phyloP scores from a whole-genome alignment of 2,329 filamentous ascomycete genomes.

The Curvularia eragrostidis region DNA sequence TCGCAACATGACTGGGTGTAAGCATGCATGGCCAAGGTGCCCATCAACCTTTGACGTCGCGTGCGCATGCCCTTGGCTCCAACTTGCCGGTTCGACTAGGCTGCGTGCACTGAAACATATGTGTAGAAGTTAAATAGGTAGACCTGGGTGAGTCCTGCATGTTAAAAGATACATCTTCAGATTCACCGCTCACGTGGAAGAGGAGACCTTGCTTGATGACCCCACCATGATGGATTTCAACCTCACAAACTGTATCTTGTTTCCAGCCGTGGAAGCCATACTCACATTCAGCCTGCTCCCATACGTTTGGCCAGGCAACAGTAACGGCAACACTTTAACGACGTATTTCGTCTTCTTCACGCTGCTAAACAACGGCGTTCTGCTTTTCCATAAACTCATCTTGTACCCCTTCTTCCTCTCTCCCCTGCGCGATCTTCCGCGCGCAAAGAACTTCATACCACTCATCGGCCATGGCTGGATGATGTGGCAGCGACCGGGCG shows the following conservation, averaged over 20 bases:
- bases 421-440: conserved; percentile 49
- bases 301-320: conserved; percentile 13
- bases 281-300: conserved; percentile 32
- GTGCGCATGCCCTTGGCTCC: background rate
- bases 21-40: background rate
- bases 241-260: conserved; percentile 20
- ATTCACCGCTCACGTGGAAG: background rate
- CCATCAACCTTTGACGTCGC: background rate
- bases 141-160: background rate
- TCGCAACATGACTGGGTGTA: background rate
- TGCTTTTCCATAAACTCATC: conserved; percentile 30
- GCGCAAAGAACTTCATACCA: conserved; percentile 34
- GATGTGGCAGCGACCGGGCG: conserved; percentile 46
- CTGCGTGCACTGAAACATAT: background rate
- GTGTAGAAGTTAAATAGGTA: background rate
- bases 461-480: conserved; percentile 49
- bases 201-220: background rate
- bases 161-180: background rate
- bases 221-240: conserved; percentile 25
- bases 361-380: conserved; percentile 24
- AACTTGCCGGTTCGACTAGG: background rate
- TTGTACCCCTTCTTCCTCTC: conserved; percentile 51
- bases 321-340: conserved; percentile 17
- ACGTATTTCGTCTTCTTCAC: conserved; percentile 27
- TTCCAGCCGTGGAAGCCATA: conserved; percentile 29